phyloP scores from a whole-genome alignment of 345 rosid species.

The Lenwebbia sp. region DNA sequence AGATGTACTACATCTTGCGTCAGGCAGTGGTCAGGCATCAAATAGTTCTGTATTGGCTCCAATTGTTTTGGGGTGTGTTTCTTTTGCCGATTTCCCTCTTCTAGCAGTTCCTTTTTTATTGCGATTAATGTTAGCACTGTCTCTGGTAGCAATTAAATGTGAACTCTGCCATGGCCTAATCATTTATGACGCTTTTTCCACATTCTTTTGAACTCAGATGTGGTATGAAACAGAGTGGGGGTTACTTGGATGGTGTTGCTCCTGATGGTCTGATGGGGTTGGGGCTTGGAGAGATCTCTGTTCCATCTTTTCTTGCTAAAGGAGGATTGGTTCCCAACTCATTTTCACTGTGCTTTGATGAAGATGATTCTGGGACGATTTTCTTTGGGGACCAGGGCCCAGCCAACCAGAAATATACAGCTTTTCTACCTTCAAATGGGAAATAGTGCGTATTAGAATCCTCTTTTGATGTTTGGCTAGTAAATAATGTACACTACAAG shows the following conservation, averaged over 20 bases:
- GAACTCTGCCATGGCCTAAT: neutral
- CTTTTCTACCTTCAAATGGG: conserved; percentile 43
- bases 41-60: conserved; percentile 53
- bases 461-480: neutral
- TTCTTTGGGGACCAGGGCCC: conserved; percentile 82
- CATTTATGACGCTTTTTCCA: neutral
- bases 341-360: conserved; percentile 77
- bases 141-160: neutral
- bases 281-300: conserved; percentile 69
- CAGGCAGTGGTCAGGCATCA: conserved; percentile 14
- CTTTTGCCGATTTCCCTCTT: neutral
- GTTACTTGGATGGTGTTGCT: conserved; percentile 61
- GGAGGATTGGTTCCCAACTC: conserved; percentile 67
- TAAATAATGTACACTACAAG: neutral
- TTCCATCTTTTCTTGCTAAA: conserved; percentile 73
- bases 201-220: conserved; percentile 35
- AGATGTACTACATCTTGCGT: conserved; percentile 57
- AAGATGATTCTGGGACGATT: conserved; percentile 73
- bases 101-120: neutral
- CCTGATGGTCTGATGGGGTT: conserved; percentile 94
- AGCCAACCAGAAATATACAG: conserved; percentile 51
- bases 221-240: conserved; percentile 89
- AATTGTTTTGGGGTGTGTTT: conserved; percentile 58
- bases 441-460: conserved; percentile 33
- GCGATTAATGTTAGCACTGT: neutral